These are phyloP conservation scores for Aspergillus sp. DNA, from an alignment of 2,329 filamentous ascomycete genomes.

Conservation along the genomic window DNA sequence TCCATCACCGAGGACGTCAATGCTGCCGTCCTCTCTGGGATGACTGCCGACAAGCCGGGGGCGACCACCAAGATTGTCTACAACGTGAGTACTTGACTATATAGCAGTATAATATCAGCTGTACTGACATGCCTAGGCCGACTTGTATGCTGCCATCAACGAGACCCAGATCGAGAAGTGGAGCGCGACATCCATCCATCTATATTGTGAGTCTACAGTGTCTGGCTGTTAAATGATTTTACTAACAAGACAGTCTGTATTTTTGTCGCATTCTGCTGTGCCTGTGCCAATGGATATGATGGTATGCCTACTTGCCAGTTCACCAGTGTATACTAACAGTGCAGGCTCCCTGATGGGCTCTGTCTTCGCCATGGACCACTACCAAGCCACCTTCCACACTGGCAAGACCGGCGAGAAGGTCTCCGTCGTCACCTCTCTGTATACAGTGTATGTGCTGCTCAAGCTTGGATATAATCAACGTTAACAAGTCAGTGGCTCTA, in stretches of 20 bases:
- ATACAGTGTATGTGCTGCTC: slow-evolving; percentile 45
- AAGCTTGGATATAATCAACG: too few relatives aligned
- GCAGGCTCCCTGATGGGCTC: slow-evolving; percentile 31
- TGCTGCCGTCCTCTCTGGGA: background rate
- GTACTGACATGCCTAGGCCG: slow-evolving; percentile 39
- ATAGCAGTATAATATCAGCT: background rate
- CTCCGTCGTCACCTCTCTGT: slow-evolving; percentile 46
- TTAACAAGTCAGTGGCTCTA: slow-evolving; percentile 38
- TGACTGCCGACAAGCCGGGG: slow-evolving; percentile 3
- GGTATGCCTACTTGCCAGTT: slow-evolving; percentile 7
- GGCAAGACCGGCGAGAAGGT: slow-evolving; percentile 41
- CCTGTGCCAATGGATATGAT: slow-evolving; percentile 35
- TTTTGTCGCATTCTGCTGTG: slow-evolving; percentile 41
- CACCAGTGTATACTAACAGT: background rate
- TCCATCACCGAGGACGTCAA: background rate
- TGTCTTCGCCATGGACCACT: slow-evolving; percentile 30
- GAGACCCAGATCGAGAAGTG: slow-evolving; percentile 44
- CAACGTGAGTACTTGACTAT: background rate
- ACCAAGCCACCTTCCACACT: slow-evolving; percentile 42
- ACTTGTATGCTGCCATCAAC: slow-evolving; percentile 49
- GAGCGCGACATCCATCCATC: slow-evolving; percentile 30
- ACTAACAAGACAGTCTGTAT: slow-evolving; percentile 41
- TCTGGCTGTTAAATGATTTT: background rate
- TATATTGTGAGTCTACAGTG: slow-evolving; percentile 29
- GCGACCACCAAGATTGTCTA: slow-evolving; percentile 7